Evolutionary conservation across 768 basidiomycete genomes (phyloP), one percentile per base, ranked within the genome.

Genomic region (Phanerodontia chrysosporium): DNA sequence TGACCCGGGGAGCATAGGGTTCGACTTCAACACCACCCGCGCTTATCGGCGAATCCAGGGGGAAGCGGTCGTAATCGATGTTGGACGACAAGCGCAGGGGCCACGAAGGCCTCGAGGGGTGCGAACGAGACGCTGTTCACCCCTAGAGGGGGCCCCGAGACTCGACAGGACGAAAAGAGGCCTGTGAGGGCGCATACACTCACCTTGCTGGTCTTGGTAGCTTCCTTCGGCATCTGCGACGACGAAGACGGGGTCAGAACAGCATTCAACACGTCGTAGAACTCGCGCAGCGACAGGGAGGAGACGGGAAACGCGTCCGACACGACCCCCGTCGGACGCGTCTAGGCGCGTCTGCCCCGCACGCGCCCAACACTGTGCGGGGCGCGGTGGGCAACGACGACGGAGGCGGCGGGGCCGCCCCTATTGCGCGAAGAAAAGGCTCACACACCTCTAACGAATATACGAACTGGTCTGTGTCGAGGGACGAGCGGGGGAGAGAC

Each of bases 201-300:
- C 59, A 89, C 88, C 78, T 83, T 89, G 64, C 85, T 78, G 62
- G 85, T 74, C 75, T 89, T 87, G 44, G 83, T 75, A 39, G 82
- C 73, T 72, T 84, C 89, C 73, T 90, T 92, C 65, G 90, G 89
- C 90, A 91, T 92, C 86, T 83, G 68, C 65, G 60, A 68, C 55
- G 64, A 65, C 56, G 65, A 67, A 67, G 68, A 60, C 62, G 63
- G 65, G 29, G 63, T 79, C 61, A 79, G 73, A 57, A 66, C 59
- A 61, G 64, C 61, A 68, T 74, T 72, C 67, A 64, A 75, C 74
- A 80, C 77, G 76, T 74, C 72, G 62, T 68, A 66, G 61, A 56
- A n/a, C 27, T 16, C 32, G 22, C 28, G 28, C 21, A 30, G 49
- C 4, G 48, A 24, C 12, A 10, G 18, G 12, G 48, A 42, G 21